Percentiles rank a stretch among this genome's conserved stretches.
Evolutionary conservation across 192 early-diverging fungal species (phyloP).

Genomic region (Mycoemilia scoparia): DNA sequence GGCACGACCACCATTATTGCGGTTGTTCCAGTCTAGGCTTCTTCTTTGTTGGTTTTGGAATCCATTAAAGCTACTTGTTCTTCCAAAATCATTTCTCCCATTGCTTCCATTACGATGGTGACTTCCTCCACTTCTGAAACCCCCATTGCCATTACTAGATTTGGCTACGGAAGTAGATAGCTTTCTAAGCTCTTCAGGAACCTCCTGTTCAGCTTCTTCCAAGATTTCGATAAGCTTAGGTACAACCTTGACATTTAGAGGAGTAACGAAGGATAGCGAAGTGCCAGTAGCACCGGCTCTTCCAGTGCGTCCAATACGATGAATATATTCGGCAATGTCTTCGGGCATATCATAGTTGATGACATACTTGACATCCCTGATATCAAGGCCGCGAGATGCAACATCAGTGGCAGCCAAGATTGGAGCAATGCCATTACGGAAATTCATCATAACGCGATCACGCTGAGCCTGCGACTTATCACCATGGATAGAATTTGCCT

Average conservation of each 20-base stretch:
- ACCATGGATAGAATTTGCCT: constrained; percentile 74
- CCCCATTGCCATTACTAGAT: too few species aligned
- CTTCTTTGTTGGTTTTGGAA: too few species aligned
- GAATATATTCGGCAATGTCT: constrained; percentile 57
- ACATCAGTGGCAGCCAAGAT: constrained; percentile 75
- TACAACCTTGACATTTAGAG: constrained; percentile 51
- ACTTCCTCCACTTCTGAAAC: background rate
- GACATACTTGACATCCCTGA: constrained; percentile 75
- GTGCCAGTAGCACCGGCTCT: constrained; percentile 64
- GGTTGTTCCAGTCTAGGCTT: too few species aligned
- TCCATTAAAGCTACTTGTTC: too few species aligned
- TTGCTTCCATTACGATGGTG: constrained; percentile 7
- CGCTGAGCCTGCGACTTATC: constrained; percentile 78
- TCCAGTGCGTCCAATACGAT: constrained; percentile 81
- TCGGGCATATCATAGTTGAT: constrained; percentile 81
- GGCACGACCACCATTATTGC: too few species aligned
- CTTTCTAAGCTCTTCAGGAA: constrained; percentile 47
- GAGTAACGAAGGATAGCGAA: constrained; percentile 69
- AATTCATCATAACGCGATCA: constrained; percentile 55
- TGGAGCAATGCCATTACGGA: constrained; percentile 46
- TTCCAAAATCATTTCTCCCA: constrained; percentile 16
- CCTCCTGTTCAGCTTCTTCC: constrained; percentile 60
- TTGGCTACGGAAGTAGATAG: constrained; percentile 32
- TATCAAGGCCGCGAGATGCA: constrained; percentile 51
- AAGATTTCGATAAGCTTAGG: constrained; percentile 66